These are phyloP conservation scores for Ganoderma resinaceum DNA, from an alignment of 1,284 basidiomycete species.

Conservation along the genomic window DNA sequence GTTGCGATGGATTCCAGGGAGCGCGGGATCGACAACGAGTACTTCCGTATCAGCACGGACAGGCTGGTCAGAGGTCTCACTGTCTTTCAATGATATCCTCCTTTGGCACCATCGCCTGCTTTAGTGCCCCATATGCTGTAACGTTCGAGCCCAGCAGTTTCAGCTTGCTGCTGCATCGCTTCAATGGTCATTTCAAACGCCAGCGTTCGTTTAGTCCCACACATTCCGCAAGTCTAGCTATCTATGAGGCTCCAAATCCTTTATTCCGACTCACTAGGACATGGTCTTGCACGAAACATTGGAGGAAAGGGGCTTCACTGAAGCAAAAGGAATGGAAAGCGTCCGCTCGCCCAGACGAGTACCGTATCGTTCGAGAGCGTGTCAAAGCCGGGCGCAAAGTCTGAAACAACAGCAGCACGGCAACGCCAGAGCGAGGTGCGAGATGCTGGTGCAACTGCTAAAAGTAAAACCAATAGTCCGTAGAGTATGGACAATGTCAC, in stretches of 20 bases:
- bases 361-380: slow-evolving; percentile 5
- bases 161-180: neutral
- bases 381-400: neutral
- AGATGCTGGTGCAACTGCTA: neutral
- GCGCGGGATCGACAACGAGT: slow-evolving; percentile 90
- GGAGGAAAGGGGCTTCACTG: slow-evolving; percentile 17
- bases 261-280: slow-evolving; percentile 15
- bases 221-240: neutral
- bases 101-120: neutral
- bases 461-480: neutral
- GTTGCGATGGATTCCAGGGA: slow-evolving; percentile 82
- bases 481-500: neutral
- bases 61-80: slow-evolving; percentile 74
- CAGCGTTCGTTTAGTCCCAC: neutral
- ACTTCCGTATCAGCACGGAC: slow-evolving; percentile 86
- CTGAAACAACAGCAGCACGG: slow-evolving; percentile 7
- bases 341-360: slow-evolving; percentile 21
- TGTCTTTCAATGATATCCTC: slow-evolving; percentile 47
- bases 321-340: slow-evolving; percentile 1
- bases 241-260: slow-evolving; percentile 16
- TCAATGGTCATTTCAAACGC: neutral
- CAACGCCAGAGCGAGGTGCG: slow-evolving; percentile 5
- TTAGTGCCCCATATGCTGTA: neutral
- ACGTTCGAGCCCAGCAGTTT: neutral
- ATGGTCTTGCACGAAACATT: slow-evolving; percentile 21